phyloP scores from a whole-genome alignment of 179 eudicot genomes.

The Corrigiola litoralis region DNA sequence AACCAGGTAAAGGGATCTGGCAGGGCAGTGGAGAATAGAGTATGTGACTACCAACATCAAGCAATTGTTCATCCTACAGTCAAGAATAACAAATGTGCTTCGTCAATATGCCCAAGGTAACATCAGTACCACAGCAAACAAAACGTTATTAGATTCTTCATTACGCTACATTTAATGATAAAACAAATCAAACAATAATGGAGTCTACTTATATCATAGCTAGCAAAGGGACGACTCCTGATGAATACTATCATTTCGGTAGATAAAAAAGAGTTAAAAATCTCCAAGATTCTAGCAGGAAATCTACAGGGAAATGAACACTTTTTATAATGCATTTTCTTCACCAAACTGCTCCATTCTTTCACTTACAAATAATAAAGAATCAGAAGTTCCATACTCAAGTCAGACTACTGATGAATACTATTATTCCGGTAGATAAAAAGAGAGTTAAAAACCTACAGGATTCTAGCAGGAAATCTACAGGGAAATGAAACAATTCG shows the following conservation, averaged over 20 bases:
- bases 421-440: background rate
- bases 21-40: conserved; percentile 94
- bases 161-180: background rate
- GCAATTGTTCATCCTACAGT: conserved; percentile 65
- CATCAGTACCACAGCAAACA: background rate
- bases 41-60: conserved; percentile 76
- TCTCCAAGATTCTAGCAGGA: no score
- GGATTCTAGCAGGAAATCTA: background rate
- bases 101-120: conserved; percentile 20
- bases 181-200: background rate
- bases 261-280: no score
- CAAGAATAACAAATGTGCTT: conserved; percentile 11
- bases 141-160: background rate
- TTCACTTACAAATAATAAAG: no score
- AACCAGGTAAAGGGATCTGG: conserved; percentile 81
- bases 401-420: no score
- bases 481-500: no score
- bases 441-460: background rate
- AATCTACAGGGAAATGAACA: no score
- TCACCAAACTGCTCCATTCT: background rate
- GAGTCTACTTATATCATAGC: conserved; percentile 2
- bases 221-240: background rate
- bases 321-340: background rate
- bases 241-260: no score
- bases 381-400: no score